Conservation (phyloP, 2,329 filamentous ascomycete species). For the Penicillium hesseltinei region DNA sequence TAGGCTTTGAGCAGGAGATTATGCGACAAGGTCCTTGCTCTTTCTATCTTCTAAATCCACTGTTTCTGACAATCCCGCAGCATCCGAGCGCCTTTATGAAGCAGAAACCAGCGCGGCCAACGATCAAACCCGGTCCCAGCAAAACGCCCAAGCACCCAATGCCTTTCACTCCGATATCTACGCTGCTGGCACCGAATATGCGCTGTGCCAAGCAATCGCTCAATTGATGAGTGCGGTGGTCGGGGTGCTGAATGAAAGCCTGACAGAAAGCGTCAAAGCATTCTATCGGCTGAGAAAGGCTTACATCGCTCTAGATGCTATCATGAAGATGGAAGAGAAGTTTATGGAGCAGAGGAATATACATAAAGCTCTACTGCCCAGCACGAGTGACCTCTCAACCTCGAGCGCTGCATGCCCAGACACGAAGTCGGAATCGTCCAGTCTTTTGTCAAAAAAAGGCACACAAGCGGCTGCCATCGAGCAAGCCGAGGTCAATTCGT, state of each 20-base stretch:
- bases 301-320: slow-evolving; percentile 74
- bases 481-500: slow-evolving; percentile 19
- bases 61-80: slow-evolving; percentile 41
- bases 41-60: neutral
- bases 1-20: slow-evolving; percentile 88
- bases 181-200: slow-evolving; percentile 79
- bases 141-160: slow-evolving; percentile 53
- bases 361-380: slow-evolving; percentile 22
- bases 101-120: slow-evolving; percentile 75
- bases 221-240: slow-evolving; percentile 89
- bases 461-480: slow-evolving; percentile 17
- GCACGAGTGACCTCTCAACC: slow-evolving; percentile 15
- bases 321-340: slow-evolving; percentile 71
- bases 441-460: slow-evolving; percentile 16
- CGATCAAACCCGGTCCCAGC: slow-evolving; percentile 73
- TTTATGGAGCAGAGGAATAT: slow-evolving; percentile 43
- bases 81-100: slow-evolving; percentile 66
- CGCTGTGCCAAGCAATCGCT: slow-evolving; percentile 77
- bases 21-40: slow-evolving; percentile 66
- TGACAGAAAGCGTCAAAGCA: slow-evolving; percentile 85
- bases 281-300: slow-evolving; percentile 93
- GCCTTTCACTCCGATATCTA: slow-evolving; percentile 65
- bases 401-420: slow-evolving; percentile 6
- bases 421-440: slow-evolving; percentile 13
- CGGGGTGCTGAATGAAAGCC: slow-evolving; percentile 83